Percentiles rank a stretch among this genome's conserved stretches.
Conservation (phyloP, 345 rosid species). For the Syzygium aqueum region DNA sequence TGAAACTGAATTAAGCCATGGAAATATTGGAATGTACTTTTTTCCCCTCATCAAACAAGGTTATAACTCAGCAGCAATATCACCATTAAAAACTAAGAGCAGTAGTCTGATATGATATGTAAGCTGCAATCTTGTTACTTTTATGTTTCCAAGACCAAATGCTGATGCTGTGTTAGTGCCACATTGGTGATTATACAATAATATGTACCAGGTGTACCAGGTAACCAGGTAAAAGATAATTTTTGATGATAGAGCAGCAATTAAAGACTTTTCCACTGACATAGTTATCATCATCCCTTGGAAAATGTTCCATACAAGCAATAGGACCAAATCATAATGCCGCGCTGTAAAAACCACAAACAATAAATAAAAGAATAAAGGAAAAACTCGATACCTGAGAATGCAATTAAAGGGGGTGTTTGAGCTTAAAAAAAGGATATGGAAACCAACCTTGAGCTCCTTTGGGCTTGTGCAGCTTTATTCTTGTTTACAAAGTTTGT, state of each 20-base stretch:
- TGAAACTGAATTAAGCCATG: background rate
- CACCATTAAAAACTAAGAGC: background rate
- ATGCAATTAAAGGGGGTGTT: background rate
- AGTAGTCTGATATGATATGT: background rate
- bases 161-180: background rate
- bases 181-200: background rate
- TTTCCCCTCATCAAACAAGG: background rate
- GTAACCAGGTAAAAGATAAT: background rate
- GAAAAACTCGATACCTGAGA: background rate
- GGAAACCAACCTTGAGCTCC: conserved; percentile 23
- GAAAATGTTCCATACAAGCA: background rate
- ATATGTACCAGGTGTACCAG: background rate
- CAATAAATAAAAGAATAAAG: background rate
- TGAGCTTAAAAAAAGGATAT: background rate
- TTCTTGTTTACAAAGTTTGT: conserved; percentile 74
- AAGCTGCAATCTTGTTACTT: background rate
- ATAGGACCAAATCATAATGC: background rate
- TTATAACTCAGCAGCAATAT: background rate
- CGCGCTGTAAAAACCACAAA: background rate
- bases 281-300: background rate
- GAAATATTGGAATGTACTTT: background rate
- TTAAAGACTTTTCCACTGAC: background rate
- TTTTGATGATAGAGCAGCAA: background rate
- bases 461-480: conserved; percentile 85
- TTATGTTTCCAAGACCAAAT: background rate